Base-by-base conservation (phyloP, 73 alveolate genomes). In the Breviolum minutum region DNA sequence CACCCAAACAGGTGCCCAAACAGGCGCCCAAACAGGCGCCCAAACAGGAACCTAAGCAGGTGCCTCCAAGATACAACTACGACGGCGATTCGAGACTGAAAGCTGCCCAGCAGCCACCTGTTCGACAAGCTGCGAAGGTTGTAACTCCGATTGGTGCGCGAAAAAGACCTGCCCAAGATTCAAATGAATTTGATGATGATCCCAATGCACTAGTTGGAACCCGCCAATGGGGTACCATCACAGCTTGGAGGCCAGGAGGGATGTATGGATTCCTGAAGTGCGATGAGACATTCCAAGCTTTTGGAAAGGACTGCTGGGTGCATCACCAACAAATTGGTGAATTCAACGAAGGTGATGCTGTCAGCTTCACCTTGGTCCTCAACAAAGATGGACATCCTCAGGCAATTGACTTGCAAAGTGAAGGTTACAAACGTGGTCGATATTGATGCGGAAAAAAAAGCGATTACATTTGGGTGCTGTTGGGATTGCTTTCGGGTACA, bases 221-320 rank as follows among this genome's bases (percentile, higher is more conserved):
- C 24, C 77, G 77, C 24, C 77, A 68, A 2, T 68, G 77, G 77
- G 77, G 77, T 2, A 68, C 77, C 77, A 68, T 68, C 77, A 68
- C 77, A 22, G 77, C 77, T 40, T 6, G 32, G 70, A 81, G 70
- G 90, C 90, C 90, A 19, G 90, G 90, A 81, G 90, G 90, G 70
- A 81, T 40, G 90, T 81, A 81, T 54, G 90, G 90, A 40, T 81
- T 81, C 69, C 29, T 81, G 19, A 40, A 81, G 32, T 81, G 90
- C 54, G 90, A 81, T 1, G 69, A 81, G 90, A 81, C 69, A 66
- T 81, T 81, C 54, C 70, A 29, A 81, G 90, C 29, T 9, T 81
- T 81, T 24, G 63, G 60, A 16, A 81, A 81, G 90, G 90, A 81
- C 90, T 48, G 90, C 90, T 81, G 90, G 90, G 90, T 48, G 69